These are phyloP conservation scores for Pseudogymnoascus sp. DNA, from an alignment of 2,329 filamentous ascomycete genomes.

Conservation along the genomic window DNA sequence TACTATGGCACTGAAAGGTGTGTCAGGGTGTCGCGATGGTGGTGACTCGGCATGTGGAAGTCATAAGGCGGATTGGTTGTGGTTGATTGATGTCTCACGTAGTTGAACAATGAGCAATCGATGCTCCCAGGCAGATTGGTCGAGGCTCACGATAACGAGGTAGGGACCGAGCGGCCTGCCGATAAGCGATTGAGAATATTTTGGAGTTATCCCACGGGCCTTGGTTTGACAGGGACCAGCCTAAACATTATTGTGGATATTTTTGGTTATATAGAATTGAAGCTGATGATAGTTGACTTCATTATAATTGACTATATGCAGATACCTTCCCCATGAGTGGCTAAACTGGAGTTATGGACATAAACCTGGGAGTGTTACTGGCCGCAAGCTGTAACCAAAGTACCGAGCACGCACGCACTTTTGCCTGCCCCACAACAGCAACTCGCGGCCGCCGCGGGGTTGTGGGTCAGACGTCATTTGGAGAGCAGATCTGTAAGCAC, in stretches of 20 bases:
- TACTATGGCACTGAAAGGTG: not conserved
- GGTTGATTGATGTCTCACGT: slow-evolving; percentile 5
- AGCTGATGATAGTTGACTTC: not conserved
- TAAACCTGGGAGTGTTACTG: not conserved
- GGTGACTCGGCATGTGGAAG: slow-evolving; percentile 3
- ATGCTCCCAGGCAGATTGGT: slow-evolving; percentile 1
- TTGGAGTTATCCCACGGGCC: not conserved
- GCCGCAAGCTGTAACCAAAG: not conserved
- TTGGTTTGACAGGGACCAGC: not conserved
- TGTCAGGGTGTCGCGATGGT: not conserved
- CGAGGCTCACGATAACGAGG: slow-evolving; percentile 3
- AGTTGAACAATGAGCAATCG: not conserved
- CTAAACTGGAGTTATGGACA: not conserved
- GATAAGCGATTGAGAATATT: slow-evolving; percentile 1
- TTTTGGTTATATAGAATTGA: not conserved
- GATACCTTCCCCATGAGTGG: not conserved
- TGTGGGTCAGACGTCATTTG: slow-evolving; percentile 4
- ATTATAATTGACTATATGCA: not conserved
- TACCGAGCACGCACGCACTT: not conserved
- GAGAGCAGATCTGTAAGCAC: not conserved
- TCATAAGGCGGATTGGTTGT: slow-evolving; percentile 3
- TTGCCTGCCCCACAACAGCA: slow-evolving; percentile 2
- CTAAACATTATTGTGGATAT: not conserved
- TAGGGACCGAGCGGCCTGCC: not conserved
- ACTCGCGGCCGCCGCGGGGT: not conserved